Conservation (phyloP, 148 eudicot species). For the Euryodendron excelsum region DNA sequence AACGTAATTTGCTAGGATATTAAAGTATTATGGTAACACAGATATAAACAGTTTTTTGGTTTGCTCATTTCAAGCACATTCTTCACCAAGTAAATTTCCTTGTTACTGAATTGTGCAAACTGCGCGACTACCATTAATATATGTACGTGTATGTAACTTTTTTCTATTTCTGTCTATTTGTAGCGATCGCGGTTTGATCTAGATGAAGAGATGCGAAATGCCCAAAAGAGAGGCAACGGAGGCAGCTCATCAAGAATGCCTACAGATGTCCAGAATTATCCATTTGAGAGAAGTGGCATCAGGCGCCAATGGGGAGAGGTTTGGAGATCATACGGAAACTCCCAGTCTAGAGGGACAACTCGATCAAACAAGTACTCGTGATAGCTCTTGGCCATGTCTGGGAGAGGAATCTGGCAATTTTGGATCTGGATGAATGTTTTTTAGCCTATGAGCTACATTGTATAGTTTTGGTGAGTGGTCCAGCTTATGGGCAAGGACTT, state of each 20-base stretch:
- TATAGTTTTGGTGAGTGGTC: neutral
- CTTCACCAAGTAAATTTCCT: neutral
- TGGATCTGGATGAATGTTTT: neutral
- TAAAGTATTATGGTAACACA: too few relatives aligned
- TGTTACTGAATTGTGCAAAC: neutral
- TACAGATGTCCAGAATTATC: constrained; percentile 36
- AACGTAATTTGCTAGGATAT: too few relatives aligned
- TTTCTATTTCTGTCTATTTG: constrained; percentile 13
- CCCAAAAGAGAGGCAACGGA: constrained; percentile 41
- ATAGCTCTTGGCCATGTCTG: neutral
- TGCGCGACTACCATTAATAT: neutral
- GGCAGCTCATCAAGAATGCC: constrained; percentile 39
- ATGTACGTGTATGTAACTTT: neutral
- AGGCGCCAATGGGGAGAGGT: constrained; percentile 59
- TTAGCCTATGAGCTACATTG: too few relatives aligned
- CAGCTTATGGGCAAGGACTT: constrained; percentile 1
- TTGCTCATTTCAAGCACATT: neutral
- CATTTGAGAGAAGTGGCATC: constrained; percentile 48
- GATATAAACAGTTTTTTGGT: neutral
- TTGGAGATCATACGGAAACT: constrained; percentile 54
- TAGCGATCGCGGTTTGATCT: constrained; percentile 72
- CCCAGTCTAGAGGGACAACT: constrained; percentile 44
- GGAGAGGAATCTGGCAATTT: constrained; percentile 29
- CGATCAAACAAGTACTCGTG: constrained; percentile 37
- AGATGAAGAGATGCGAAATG: constrained; percentile 67